Evolutionary conservation across 306 rosid species (phyloP).

Genomic region (Vicia villosa): DNA sequence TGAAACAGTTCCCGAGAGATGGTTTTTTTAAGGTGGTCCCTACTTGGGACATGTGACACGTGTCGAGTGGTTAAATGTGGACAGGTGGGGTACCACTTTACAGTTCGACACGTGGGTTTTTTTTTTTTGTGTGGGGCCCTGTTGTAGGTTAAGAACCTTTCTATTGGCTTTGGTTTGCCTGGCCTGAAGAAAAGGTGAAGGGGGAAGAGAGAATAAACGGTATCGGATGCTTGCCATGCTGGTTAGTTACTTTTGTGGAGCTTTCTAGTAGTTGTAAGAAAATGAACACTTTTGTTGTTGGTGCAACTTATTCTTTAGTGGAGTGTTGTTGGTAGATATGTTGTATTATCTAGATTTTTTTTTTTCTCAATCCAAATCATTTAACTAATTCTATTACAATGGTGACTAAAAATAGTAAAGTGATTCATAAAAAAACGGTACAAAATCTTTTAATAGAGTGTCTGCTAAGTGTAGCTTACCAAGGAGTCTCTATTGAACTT

Average conservation of each 20-base stretch:
- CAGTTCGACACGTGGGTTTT: conserved; percentile 38
- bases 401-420: too few species aligned
- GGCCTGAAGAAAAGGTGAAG: not conserved
- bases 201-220: not conserved
- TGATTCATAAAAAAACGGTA: too few species aligned
- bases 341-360: too few species aligned
- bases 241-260: not conserved
- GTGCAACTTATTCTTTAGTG: too few species aligned
- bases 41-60: conserved; percentile 6
- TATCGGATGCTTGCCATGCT: not conserved
- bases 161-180: not conserved
- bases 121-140: not conserved
- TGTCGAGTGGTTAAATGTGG: not conserved
- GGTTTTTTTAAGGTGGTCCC: conserved; percentile 40
- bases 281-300: too few species aligned
- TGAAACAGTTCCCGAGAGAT: conserved; percentile 30
- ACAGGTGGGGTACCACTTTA: conserved; percentile 40
- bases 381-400: too few species aligned
- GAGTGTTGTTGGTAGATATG: too few species aligned
- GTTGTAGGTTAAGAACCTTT: not conserved
- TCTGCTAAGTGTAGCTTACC: too few species aligned
- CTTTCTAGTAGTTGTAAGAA: not conserved
- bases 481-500: too few species aligned
- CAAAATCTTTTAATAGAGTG: too few species aligned
- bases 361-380: too few species aligned